Evolutionary conservation across 2,329 filamentous ascomycete species (phyloP).

Genomic region (Epichloe scottii): DNA sequence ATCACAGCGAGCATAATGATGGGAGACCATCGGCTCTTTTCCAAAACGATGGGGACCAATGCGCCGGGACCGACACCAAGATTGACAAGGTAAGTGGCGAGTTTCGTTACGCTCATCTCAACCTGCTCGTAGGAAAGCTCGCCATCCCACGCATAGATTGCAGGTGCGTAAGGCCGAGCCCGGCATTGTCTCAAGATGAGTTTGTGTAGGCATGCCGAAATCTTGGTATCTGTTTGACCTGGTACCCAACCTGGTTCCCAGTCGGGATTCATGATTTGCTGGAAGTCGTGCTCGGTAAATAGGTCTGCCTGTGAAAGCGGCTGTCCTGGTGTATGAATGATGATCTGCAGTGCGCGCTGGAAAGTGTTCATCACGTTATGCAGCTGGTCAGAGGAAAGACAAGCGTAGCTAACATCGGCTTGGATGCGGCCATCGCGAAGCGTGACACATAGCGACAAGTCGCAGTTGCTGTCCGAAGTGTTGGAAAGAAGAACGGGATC

Average conservation of each 20-base stretch:
- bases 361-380: conserved; percentile 39
- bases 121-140: conserved; percentile 29
- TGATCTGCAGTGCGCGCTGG: conserved; percentile 34
- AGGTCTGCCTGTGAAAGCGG: conserved; percentile 35
- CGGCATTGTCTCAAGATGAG: conserved; percentile 29
- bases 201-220: conserved; percentile 31
- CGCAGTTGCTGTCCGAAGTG: conserved; percentile 24
- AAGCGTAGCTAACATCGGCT: conserved; percentile 31
- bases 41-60: conserved; percentile 53
- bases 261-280: conserved; percentile 41
- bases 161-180: conserved; percentile 25
- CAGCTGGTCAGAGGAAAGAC: conserved; percentile 30
- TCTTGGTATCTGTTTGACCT: conserved; percentile 25
- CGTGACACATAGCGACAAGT: conserved; percentile 32
- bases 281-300: conserved; percentile 42
- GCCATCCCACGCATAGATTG: conserved; percentile 33
- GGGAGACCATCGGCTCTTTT: conserved; percentile 58
- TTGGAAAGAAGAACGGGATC: conserved; percentile 6
- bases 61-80: conserved; percentile 38
- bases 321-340: conserved; percentile 29
- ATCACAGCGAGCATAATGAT: conserved; percentile 57
- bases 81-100: conserved; percentile 34
- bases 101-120: conserved; percentile 22
- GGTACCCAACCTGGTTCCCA: conserved; percentile 29
- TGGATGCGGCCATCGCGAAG: conserved; percentile 29